Evolutionary conservation across 208 protist species (phyloP).

Genomic region (Acanthamoeba culbertsoni): DNA sequence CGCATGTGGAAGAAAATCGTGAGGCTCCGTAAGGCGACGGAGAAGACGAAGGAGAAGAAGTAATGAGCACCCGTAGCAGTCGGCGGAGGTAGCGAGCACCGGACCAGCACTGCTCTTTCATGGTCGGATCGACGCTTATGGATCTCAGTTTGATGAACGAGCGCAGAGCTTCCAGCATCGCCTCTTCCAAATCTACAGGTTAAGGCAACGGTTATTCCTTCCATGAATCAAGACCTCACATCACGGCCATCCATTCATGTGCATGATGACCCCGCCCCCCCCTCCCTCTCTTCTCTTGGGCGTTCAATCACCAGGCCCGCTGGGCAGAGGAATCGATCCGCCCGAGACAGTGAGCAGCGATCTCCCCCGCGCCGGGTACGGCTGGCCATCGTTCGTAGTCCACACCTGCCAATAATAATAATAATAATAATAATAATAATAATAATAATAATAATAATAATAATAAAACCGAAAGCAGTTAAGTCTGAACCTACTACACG

Average conservation of each 20-base stretch:
- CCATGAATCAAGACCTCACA: no score
- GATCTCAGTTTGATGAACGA: neutral
- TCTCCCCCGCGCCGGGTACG: neutral
- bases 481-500: no score
- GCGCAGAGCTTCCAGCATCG: conserved; percentile 15
- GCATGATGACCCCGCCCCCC: neutral
- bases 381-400: neutral
- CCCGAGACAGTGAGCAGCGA: neutral
- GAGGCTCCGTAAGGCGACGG: neutral
- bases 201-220: no score
- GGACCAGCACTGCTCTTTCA: conserved; percentile 47
- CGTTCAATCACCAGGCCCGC: neutral
- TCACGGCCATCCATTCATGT: no score
- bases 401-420: neutral
- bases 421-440: neutral
- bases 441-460: neutral
- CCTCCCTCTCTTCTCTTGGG: neutral
- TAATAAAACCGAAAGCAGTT: neutral
- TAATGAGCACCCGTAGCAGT: neutral
- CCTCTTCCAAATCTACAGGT: neutral
- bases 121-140: conserved; percentile 7
- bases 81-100: conserved; percentile 32
- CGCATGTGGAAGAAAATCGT: neutral
- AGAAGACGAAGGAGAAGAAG: neutral
- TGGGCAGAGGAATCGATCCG: neutral